Percentiles rank a stretch among this genome's conserved stretches.
These are phyloP conservation scores for Akanthomyces dipterigenus DNA, from an alignment of 2,329 filamentous ascomycete genomes.

Conservation along the genomic window DNA sequence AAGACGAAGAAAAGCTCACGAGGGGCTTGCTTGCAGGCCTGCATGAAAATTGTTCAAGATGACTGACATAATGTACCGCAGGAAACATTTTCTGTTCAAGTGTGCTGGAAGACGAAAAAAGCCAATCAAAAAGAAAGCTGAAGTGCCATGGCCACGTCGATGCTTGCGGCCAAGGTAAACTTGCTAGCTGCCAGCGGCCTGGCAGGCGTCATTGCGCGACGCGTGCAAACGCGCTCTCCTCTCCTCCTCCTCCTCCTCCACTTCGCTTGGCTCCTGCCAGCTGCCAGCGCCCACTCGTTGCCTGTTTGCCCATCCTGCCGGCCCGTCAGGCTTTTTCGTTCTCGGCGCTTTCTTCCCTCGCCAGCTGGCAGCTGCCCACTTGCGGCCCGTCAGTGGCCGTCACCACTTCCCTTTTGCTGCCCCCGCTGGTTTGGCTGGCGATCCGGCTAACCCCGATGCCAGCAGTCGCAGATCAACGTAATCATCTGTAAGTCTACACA, in stretches of 20 bases:
- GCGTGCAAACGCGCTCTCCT: constrained; percentile 3
- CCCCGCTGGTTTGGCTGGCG: too few species aligned
- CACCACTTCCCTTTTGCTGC: too few species aligned
- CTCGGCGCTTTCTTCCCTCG: not conserved
- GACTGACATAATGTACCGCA: too few species aligned
- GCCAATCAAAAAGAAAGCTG: not conserved
- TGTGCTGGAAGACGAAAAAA: too few species aligned
- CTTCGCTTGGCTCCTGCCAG: not conserved
- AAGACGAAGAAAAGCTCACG: too few species aligned
- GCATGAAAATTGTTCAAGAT: too few species aligned
- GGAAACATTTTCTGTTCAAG: too few species aligned
- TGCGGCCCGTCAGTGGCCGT: too few species aligned
- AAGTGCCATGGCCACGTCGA: not conserved
- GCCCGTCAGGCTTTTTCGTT: not conserved
- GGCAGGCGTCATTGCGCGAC: not conserved
- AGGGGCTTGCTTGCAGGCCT: not conserved
- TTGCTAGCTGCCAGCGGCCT: not conserved
- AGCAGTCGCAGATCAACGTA: too few species aligned
- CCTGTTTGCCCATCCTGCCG: not conserved
- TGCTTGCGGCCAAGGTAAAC: not conserved
- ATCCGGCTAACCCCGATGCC: too few species aligned
- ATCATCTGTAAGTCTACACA: too few species aligned
- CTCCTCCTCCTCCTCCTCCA: constrained; percentile 1
- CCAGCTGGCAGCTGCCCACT: too few species aligned
- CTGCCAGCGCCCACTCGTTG: not conserved